These are phyloP conservation scores for Dothideomycetes sp. DNA, from an alignment of 2,329 filamentous ascomycete species.

Conservation along the genomic window DNA sequence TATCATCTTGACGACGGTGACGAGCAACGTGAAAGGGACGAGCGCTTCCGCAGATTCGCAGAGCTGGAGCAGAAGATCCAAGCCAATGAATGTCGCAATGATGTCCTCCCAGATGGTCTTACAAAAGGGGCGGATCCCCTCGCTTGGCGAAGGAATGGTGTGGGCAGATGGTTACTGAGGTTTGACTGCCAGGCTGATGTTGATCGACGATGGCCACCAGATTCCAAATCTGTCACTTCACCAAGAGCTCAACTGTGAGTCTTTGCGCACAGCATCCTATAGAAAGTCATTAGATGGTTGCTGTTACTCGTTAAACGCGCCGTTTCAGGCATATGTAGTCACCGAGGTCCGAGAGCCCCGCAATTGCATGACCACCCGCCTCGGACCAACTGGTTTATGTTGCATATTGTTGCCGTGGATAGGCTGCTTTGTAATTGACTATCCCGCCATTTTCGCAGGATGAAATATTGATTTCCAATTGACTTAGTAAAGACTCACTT, in stretches of 20 bases:
- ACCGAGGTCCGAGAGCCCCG: too few species aligned
- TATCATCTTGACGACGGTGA: slow-evolving; percentile 51
- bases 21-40: slow-evolving; percentile 33
- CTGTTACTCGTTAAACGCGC: too few species aligned
- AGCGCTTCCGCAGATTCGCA: slow-evolving; percentile 2
- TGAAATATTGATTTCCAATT: too few species aligned
- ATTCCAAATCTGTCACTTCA: background rate
- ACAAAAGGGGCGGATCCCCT: slow-evolving; percentile 3
- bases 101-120: background rate
- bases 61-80: background rate
- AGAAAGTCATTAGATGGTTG: too few species aligned
- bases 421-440: too few species aligned
- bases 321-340: too few species aligned
- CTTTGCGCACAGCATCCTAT: background rate
- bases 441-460: too few species aligned
- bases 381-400: too few species aligned
- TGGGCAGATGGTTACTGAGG: slow-evolving; percentile 7
- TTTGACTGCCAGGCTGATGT: slow-evolving; percentile 7
- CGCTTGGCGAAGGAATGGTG: slow-evolving; percentile 7
- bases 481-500: too few species aligned
- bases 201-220: slow-evolving; percentile 1
- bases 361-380: too few species aligned
- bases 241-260: slow-evolving; percentile 1
- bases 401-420: too few species aligned
- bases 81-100: background rate